Evolutionary conservation across 495 filamentous ascomycete genomes (phyloP), one percentile per base, ranked within the genome.

Genomic region (Evansstolkia leycettana): DNA sequence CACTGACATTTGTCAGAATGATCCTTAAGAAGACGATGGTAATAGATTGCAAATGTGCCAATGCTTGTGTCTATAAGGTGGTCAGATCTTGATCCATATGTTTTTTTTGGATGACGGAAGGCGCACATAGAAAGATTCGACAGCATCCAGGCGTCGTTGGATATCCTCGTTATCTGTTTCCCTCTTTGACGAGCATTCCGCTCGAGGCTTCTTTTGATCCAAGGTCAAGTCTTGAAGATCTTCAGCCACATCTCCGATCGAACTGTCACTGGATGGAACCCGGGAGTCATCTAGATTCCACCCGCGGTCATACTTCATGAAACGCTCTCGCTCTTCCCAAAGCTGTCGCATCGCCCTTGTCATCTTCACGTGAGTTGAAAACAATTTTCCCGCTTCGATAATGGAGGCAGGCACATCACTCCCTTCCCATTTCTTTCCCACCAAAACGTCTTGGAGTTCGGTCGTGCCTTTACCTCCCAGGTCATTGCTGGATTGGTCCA

Each of bases 331-430:
- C 54, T 94, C 89, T 45, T 92, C 77, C 90, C 90, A 98, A 23
- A 98, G 63, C 55, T 98, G 92, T 33, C 79, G 74, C 66, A 90
- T 90, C 1, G 85, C 84, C 35, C 92, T 64, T 0, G 84, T 89
- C 70, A 88, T 93, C 40, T 88, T 71, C 47, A 94, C 87, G 34
- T 92, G 71, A 28, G 70, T 80, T 2, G 86, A 82, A 50, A 98
- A 98, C 2, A 98, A 64, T 42, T 83, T 80, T 5, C 90, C 90
- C n/a, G 92, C 90, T 54, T 98, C 90, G 12, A 93, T 70, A 37
- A 98, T 95, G 8, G 84, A 92, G 12, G 80, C 79, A 20, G 87
- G 87, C 5, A 98, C 80, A 47, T 94, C 89, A 36, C 80, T 82
- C 3, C 86, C 89, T 52, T 87, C 80, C 85, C 89, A 94, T 48